A percentile compares a stretch with the other conserved stretches of the same genome.
These are phyloP conservation scores for Thielaviopsis musarum DNA, from an alignment of 2,329 filamentous ascomycete species.

Conservation along the genomic window DNA sequence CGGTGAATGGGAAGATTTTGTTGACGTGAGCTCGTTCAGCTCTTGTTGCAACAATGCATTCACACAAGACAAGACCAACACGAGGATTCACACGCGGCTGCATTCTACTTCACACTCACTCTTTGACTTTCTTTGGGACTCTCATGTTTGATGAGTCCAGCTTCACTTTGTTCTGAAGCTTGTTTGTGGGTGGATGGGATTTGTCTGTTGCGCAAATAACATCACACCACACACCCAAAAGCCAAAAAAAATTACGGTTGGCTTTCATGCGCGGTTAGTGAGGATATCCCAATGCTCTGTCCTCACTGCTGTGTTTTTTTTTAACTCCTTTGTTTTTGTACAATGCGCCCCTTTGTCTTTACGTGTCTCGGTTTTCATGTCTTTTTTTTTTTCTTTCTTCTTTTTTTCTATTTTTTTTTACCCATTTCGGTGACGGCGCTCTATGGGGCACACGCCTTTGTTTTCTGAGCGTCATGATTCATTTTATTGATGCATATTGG, in stretches of 20 bases:
- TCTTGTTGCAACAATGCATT: not conserved
- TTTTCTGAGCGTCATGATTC: too few species aligned
- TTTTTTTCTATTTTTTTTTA: conserved; percentile 1
- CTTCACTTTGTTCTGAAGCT: not conserved
- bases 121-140: not conserved
- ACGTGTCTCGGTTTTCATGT: conserved; percentile 1
- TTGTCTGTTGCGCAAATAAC: too few species aligned
- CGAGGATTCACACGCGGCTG: too few species aligned
- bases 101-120: not conserved
- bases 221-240: not conserved
- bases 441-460: too few species aligned
- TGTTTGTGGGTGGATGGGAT: too few species aligned
- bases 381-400: not conserved
- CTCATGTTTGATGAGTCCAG: not conserved
- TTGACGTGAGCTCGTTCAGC: not conserved
- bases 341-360: conserved; percentile 1
- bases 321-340: not conserved
- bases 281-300: too few species aligned
- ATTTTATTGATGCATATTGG: conserved; percentile 6
- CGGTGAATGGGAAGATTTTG: conserved; percentile 3
- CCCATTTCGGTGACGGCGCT: too few species aligned
- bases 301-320: not conserved
- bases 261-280: too few species aligned
- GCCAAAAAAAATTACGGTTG: not conserved
- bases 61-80: too few species aligned